These are phyloP conservation scores for Candida sp. DNA, from an alignment of 1,139 yeast species.

Conservation along the genomic window DNA sequence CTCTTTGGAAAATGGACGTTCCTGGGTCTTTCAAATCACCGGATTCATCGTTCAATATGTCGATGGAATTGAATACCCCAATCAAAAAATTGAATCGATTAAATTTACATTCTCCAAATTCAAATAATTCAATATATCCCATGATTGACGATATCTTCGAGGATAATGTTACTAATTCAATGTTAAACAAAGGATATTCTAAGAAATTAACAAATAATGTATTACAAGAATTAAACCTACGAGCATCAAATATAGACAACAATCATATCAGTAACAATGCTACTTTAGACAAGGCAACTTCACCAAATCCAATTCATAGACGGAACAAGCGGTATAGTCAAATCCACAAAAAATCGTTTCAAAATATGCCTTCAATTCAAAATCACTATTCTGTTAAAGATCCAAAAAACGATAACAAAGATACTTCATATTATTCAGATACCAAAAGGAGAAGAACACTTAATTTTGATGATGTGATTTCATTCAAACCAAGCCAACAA, in stretches of 20 bases:
- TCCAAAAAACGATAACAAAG: neutral
- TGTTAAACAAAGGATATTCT: slow-evolving; percentile 41
- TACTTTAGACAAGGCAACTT: neutral
- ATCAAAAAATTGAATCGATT: slow-evolving; percentile 35
- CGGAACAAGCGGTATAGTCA: slow-evolving; percentile 29
- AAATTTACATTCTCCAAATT: slow-evolving; percentile 29
- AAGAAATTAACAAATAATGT: slow-evolving; percentile 39
- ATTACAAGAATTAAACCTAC: slow-evolving; percentile 33
- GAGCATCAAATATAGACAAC: slow-evolving; percentile 29
- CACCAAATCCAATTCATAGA: slow-evolving; percentile 9
- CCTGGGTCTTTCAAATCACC: slow-evolving; percentile 5
- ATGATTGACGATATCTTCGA: slow-evolving; percentile 10
- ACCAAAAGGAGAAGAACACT: slow-evolving; percentile 33
- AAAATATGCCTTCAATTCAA: slow-evolving; percentile 40
- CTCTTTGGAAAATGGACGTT: slow-evolving; percentile 3
- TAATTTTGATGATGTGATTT: slow-evolving; percentile 14
- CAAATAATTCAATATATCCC: slow-evolving; percentile 14
- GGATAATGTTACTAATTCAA: slow-evolving; percentile 11
- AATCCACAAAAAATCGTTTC: slow-evolving; percentile 30
- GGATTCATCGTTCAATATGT: slow-evolving; percentile 3
- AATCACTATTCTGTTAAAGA: slow-evolving; percentile 33
- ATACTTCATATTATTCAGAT: slow-evolving; percentile 7
- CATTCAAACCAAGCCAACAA: slow-evolving; percentile 2
- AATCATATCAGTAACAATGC: slow-evolving; percentile 10
- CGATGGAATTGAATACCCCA: slow-evolving; percentile 32